Conservation (phyloP, 2,329 filamentous ascomycete species). For the Blastomyces silverae region DNA sequence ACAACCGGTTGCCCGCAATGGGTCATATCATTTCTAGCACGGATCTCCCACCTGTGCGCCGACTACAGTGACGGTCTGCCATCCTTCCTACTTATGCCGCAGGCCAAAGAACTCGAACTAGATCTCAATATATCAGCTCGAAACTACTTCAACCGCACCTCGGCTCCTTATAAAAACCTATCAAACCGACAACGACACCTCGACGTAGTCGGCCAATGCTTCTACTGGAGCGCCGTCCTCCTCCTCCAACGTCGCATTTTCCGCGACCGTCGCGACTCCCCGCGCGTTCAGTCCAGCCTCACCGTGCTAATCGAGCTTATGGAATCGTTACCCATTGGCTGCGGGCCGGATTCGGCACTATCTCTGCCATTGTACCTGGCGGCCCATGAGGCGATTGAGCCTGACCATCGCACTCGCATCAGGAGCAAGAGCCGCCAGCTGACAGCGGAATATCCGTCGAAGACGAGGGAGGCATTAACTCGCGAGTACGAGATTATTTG, state of each 20-base stretch:
- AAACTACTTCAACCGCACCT: conserved; percentile 5
- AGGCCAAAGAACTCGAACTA: conserved; percentile 9
- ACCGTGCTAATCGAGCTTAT: conserved; percentile 4
- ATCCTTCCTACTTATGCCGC: background rate
- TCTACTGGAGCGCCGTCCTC: conserved; percentile 12
- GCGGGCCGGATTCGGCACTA: conserved; percentile 10
- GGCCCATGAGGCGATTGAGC: conserved; percentile 11
- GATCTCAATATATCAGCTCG: conserved; percentile 9
- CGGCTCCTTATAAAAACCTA: background rate
- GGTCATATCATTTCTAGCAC: conserved; percentile 8
- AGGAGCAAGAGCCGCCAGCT: conserved; percentile 1
- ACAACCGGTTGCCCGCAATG: conserved; percentile 12
- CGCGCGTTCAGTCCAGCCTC: conserved; percentile 6
- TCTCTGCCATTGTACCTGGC: conserved; percentile 8
- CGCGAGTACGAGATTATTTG: background rate
- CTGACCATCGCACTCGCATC: conserved; percentile 7
- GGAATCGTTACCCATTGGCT: conserved; percentile 10
- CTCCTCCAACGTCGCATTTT: conserved; percentile 11
- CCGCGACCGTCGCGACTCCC: conserved; percentile 3
- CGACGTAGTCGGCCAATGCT: conserved; percentile 9
- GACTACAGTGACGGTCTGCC: background rate
- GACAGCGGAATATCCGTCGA: conserved; percentile 8
- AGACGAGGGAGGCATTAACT: conserved; percentile 8
- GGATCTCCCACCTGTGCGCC: conserved; percentile 9
- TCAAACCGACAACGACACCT: conserved; percentile 1